phyloP scores from a whole-genome alignment of 768 basidiomycete species.

The Rhodotorula toruloides region DNA sequence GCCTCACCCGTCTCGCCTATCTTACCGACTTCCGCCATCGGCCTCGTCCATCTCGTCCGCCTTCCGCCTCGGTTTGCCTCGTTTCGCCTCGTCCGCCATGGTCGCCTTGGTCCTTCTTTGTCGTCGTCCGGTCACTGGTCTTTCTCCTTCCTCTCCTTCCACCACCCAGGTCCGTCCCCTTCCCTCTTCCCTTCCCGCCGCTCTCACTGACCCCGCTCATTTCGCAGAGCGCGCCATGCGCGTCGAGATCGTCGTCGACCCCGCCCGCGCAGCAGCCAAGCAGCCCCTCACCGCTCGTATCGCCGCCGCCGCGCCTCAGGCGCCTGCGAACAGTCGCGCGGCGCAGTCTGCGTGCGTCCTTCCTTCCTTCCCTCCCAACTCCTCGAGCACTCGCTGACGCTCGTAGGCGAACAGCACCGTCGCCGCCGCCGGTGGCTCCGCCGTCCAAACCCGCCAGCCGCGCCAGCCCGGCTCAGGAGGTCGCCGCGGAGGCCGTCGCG shows the following conservation, averaged over 20 bases:
- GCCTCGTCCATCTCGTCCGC: too few relatives aligned
- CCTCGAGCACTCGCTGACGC: constrained; percentile 46
- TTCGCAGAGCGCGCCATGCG: constrained; percentile 88
- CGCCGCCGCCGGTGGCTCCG: constrained; percentile 19
- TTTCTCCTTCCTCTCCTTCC: too few relatives aligned
- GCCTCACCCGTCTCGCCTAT: too few relatives aligned
- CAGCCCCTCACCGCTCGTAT: constrained; percentile 75
- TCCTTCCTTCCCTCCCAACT: constrained; percentile 42
- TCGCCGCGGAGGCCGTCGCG: constrained; percentile 49
- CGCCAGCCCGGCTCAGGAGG: constrained; percentile 46
- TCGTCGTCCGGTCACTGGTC: too few relatives aligned
- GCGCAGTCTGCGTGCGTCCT: constrained; percentile 21
- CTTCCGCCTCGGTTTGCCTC: too few relatives aligned
- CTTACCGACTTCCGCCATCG: too few relatives aligned
- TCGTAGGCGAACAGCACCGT: constrained; percentile 42
- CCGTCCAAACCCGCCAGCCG: constrained; percentile 6
- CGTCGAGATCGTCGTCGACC: constrained; percentile 94
- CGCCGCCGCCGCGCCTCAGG: constrained; percentile 53
- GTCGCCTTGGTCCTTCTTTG: too few relatives aligned
- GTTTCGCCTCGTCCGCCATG: too few relatives aligned
- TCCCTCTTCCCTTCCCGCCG: constrained; percentile 30
- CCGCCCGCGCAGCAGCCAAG: constrained; percentile 57
- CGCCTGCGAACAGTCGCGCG: constrained; percentile 18
- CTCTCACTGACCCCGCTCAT: not conserved
- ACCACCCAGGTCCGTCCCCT: too few relatives aligned